phyloP scores from a whole-genome alignment of 1,284 basidiomycete species.

The Phellinidium pouzarii region DNA sequence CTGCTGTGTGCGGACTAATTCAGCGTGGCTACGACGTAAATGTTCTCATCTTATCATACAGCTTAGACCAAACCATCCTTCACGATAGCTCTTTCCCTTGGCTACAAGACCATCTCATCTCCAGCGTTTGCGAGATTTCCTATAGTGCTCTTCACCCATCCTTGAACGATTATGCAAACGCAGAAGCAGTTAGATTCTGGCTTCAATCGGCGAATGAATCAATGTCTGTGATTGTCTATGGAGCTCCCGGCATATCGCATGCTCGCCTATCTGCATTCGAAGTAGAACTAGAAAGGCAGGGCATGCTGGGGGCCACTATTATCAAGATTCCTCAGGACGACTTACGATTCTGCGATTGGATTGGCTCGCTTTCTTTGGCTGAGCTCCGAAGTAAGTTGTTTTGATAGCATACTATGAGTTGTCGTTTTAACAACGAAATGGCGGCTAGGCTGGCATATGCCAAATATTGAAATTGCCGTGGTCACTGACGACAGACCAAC shows the following conservation, averaged over 20 bases:
- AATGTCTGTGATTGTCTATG: constrained; percentile 13
- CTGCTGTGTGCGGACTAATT: constrained; percentile 41
- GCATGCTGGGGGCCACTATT: constrained; percentile 25
- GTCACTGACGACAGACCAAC: constrained; percentile 70
- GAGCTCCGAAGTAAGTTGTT: constrained; percentile 48
- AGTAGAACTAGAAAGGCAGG: constrained; percentile 15
- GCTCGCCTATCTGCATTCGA: constrained; percentile 3
- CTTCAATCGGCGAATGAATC: constrained; percentile 13
- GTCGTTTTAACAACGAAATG: constrained; percentile 12
- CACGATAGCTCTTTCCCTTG: constrained; percentile 20
- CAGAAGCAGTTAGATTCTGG: constrained; percentile 16
- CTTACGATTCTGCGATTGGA: constrained; percentile 55
- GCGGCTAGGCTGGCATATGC: constrained; percentile 62
- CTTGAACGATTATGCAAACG: constrained; percentile 14
- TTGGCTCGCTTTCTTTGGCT: constrained; percentile 45
- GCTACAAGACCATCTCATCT: constrained; percentile 15
- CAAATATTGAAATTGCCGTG: constrained; percentile 60
- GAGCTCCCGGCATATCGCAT: neutral
- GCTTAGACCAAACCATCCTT: constrained; percentile 21
- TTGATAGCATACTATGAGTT: neutral
- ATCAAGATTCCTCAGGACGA: constrained; percentile 48
- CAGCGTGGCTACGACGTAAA: constrained; percentile 30
- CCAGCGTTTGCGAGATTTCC: constrained; percentile 9
- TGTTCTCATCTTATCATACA: constrained; percentile 29
- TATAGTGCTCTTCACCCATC: constrained; percentile 16